These are phyloP conservation scores for Suillus clintonianus DNA, from an alignment of 768 basidiomycete species.

Conservation along the genomic window DNA sequence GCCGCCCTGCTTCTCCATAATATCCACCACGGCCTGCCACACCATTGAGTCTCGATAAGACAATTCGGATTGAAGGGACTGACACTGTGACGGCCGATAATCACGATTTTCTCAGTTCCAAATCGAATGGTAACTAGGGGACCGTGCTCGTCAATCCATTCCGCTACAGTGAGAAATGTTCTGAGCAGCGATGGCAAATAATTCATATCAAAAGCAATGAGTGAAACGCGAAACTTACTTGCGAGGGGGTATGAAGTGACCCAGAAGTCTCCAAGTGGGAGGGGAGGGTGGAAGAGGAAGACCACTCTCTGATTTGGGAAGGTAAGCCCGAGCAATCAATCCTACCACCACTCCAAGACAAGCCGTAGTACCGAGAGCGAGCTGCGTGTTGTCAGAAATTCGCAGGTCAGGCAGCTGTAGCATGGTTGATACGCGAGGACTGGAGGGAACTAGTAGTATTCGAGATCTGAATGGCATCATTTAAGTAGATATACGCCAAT, in stretches of 20 bases:
- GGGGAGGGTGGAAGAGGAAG: neutral
- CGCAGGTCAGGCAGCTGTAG: neutral
- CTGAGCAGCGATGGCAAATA: neutral
- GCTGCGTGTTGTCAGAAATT: neutral
- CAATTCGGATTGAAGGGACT: neutral
- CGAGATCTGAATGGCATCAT: neutral
- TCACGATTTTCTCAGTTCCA: neutral
- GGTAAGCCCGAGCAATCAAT: neutral
- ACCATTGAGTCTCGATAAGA: neutral
- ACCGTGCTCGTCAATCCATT: neutral
- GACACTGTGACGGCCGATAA: neutral
- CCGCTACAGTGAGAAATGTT: neutral
- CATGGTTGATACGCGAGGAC: neutral
- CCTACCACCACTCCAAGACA: neutral
- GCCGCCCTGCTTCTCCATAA: neutral
- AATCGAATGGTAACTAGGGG: neutral
- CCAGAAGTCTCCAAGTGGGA: neutral
- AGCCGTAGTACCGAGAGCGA: neutral
- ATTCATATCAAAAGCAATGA: neutral
- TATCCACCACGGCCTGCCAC: neutral
- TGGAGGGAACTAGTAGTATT: neutral
- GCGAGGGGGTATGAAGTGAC: neutral
- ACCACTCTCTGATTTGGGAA: neutral
- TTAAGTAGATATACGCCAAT: neutral
- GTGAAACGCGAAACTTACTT: neutral